Evolutionary conservation across 768 basidiomycete species (phyloP).

Genomic region (Chalciporus piperatus): DNA sequence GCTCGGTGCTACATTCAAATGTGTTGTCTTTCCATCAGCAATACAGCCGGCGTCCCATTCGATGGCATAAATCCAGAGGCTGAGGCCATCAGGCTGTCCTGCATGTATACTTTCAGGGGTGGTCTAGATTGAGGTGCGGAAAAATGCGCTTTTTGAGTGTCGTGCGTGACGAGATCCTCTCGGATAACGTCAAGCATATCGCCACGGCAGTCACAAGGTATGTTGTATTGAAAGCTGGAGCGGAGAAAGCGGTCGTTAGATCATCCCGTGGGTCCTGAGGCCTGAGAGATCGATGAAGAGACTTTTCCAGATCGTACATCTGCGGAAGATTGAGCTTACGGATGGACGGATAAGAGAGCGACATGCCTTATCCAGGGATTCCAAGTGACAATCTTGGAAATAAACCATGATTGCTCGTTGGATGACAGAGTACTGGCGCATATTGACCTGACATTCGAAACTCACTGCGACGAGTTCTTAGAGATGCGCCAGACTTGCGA

Average conservation of each 20-base stretch:
- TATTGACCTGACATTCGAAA: too few species aligned
- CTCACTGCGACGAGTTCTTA: too few species aligned
- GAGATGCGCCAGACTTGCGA: too few species aligned
- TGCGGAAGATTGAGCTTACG: constrained; percentile 1
- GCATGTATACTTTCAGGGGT: constrained; percentile 30
- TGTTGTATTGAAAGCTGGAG: background rate
- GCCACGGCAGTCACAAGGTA: constrained; percentile 34
- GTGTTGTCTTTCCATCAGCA: background rate
- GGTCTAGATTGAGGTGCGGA: constrained; percentile 39
- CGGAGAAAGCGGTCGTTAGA: background rate
- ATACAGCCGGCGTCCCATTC: constrained; percentile 13
- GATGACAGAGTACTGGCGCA: too few species aligned
- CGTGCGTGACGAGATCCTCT: constrained; percentile 8
- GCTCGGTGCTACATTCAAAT: constrained; percentile 1
- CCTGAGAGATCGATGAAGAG: constrained; percentile 32
- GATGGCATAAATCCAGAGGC: constrained; percentile 5
- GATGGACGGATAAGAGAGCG: too few species aligned
- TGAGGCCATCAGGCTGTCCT: constrained; percentile 29
- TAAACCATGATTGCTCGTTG: too few species aligned
- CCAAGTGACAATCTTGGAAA: too few species aligned
- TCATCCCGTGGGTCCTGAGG: constrained; percentile 13
- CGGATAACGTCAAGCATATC: constrained; percentile 20
- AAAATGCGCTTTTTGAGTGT: constrained; percentile 23
- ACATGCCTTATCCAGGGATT: background rate
- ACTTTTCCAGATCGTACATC: constrained; percentile 22